Evolutionary conservation across 176 grass and related monocot genomes (phyloP).

Genomic region (Eremochloa ophiuroides): DNA sequence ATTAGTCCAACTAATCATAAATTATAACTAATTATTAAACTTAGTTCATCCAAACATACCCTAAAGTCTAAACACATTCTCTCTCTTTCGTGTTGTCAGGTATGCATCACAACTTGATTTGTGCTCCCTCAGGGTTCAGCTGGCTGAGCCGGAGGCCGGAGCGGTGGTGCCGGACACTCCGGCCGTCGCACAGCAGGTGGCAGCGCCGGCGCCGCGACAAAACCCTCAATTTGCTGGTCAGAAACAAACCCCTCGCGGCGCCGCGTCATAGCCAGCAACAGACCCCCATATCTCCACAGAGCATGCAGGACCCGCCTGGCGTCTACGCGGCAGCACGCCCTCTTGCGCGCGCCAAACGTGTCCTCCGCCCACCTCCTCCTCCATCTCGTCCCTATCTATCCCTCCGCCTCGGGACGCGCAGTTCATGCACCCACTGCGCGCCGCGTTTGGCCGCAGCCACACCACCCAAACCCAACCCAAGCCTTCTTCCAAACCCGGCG

Average conservation of each 20-base stretch:
- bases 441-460: conserved; percentile 1
- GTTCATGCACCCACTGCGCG: not conserved
- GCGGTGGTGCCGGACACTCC: not conserved
- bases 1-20: no score
- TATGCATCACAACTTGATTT: no score
- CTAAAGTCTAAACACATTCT: no score
- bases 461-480: not conserved
- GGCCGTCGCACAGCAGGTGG: not conserved
- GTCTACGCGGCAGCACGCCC: conserved; percentile 34
- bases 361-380: not conserved
- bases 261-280: not conserved
- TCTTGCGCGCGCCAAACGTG: conserved; percentile 7
- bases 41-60: no score
- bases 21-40: no score
- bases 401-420: not conserved
- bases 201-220: not conserved
- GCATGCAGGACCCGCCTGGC: not conserved
- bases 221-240: not conserved
- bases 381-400: not conserved
- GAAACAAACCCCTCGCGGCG: not conserved
- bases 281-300: no score
- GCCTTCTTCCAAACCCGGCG: not conserved
- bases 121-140: no score
- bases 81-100: no score
- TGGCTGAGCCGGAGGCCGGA: no score